Percentiles rank a stretch among this genome's conserved stretches.
Conservation (phyloP, 371 early-diverging fungal species). For the Rhizopus stolonifer region DNA sequence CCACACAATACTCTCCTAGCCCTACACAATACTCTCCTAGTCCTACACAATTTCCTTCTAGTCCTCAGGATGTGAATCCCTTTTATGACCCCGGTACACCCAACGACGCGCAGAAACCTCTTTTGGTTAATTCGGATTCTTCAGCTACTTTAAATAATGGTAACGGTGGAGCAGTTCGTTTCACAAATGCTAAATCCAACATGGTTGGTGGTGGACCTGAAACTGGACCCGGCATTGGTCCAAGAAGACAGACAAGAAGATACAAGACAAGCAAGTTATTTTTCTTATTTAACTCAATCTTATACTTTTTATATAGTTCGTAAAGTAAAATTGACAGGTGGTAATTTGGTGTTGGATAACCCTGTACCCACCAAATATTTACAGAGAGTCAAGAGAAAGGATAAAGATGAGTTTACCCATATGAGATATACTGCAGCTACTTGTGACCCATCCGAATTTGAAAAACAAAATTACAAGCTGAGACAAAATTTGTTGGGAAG, state of each 20-base stretch:
- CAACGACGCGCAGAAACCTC: conserved; percentile 11
- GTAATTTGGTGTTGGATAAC: conserved; percentile 57
- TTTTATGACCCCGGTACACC: conserved; percentile 21
- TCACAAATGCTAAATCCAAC: conserved; percentile 13
- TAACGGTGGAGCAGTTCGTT: background rate
- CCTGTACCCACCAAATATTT: conserved; percentile 55
- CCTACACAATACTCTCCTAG: no score
- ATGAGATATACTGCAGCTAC: conserved; percentile 65
- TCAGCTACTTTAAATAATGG: conserved; percentile 1
- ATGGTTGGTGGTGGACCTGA: conserved; percentile 28
- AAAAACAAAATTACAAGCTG: conserved; percentile 57
- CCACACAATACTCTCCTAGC: no score
- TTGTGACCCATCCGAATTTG: conserved; percentile 68
- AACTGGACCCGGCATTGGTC: conserved; percentile 42
- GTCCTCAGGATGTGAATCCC: conserved; percentile 6
- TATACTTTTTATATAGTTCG: conserved; percentile 16
- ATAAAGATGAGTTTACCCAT: conserved; percentile 55
- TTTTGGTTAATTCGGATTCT: conserved; percentile 11
- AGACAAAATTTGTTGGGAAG: conserved; percentile 50
- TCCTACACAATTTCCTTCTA: background rate
- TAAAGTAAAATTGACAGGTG: conserved; percentile 39
- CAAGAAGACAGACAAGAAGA: conserved; percentile 50
- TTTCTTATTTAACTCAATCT: no score
- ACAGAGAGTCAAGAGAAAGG: conserved; percentile 36
- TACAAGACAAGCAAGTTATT: conserved; percentile 58